Percentiles rank a stretch among this genome's conserved stretches.
These are phyloP conservation scores for Pleurotus salmoneostramineus DNA, from an alignment of 768 basidiomycete genomes.

Conservation along the genomic window DNA sequence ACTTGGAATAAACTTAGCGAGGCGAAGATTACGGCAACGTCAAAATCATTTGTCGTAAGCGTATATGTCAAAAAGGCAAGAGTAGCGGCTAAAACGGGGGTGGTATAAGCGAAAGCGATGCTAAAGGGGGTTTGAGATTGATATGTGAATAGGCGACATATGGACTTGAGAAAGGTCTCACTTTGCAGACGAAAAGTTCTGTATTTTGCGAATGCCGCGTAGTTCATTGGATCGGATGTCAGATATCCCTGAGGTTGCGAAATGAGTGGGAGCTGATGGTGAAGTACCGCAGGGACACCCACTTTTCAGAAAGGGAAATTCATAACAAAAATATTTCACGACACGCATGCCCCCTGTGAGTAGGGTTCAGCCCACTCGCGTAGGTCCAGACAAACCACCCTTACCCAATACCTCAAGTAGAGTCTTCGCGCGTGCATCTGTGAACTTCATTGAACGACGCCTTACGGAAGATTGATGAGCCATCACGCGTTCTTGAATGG, in stretches of 20 bases:
- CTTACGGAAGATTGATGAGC: constrained; percentile 50
- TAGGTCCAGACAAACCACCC: constrained; percentile 3
- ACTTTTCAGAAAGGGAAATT: constrained; percentile 64
- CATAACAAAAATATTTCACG: constrained; percentile 78
- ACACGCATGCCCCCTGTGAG: constrained; percentile 56
- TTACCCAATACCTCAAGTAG: constrained; percentile 61
- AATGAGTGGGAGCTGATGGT: background rate
- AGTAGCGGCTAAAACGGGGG: constrained; percentile 63
- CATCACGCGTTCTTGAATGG: constrained; percentile 64
- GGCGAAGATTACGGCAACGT: constrained; percentile 67
- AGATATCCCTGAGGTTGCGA: constrained; percentile 40
- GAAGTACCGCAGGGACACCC: constrained; percentile 15
- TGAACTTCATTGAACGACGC: constrained; percentile 53
- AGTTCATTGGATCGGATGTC: constrained; percentile 53
- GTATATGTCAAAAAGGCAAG: constrained; percentile 68
- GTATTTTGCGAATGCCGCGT: constrained; percentile 49
- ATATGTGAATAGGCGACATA: background rate
- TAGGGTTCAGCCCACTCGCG: background rate
- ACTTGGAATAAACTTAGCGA: constrained; percentile 59
- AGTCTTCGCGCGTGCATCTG: constrained; percentile 58
- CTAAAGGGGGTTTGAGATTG: background rate
- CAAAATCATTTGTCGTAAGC: constrained; percentile 45
- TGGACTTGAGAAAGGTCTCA: constrained; percentile 16
- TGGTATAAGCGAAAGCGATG: constrained; percentile 47
- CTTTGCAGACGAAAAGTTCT: constrained; percentile 61